Evolutionary conservation across 805 yeast genomes (phyloP).

Genomic region (Metschnikowia koreensis): DNA sequence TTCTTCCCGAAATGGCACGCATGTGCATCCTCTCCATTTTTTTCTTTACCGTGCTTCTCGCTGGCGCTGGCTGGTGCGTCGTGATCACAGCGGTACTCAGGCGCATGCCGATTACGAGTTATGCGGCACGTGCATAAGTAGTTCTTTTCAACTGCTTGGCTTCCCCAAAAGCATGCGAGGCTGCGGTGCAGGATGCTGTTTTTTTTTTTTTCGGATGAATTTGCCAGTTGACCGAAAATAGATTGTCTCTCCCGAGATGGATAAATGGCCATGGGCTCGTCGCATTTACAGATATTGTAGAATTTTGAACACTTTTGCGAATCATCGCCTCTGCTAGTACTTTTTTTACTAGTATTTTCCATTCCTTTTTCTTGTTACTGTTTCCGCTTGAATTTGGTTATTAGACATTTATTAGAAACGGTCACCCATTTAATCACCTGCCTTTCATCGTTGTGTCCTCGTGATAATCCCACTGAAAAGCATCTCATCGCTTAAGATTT

Average conservation of each 20-base stretch:
- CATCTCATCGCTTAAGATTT: too few relatives aligned
- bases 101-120: conserved; percentile 3
- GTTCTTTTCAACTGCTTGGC: conserved; percentile 4
- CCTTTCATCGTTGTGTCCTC: too few relatives aligned
- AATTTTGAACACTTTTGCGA: not conserved
- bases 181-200: conserved; percentile 1
- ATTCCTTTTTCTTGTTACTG: not conserved
- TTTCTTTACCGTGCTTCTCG: not conserved
- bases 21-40: not conserved
- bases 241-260: not conserved
- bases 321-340: not conserved
- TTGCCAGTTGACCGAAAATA: conserved; percentile 1
- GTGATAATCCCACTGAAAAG: too few relatives aligned
- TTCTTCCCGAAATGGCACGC: not conserved
- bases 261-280: conserved; percentile 3
- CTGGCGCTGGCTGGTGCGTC: conserved; percentile 4
- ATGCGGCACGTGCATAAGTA: conserved; percentile 2
- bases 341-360: not conserved
- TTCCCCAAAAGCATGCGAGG: conserved; percentile 1
- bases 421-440: too few relatives aligned
- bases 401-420: not conserved
- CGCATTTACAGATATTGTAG: not conserved
- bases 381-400: not conserved
- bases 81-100: not conserved
- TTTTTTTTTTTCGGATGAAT: not conserved